Base-by-base conservation (phyloP, 345 rosid species). In the Hevea brasiliensis region DNA sequence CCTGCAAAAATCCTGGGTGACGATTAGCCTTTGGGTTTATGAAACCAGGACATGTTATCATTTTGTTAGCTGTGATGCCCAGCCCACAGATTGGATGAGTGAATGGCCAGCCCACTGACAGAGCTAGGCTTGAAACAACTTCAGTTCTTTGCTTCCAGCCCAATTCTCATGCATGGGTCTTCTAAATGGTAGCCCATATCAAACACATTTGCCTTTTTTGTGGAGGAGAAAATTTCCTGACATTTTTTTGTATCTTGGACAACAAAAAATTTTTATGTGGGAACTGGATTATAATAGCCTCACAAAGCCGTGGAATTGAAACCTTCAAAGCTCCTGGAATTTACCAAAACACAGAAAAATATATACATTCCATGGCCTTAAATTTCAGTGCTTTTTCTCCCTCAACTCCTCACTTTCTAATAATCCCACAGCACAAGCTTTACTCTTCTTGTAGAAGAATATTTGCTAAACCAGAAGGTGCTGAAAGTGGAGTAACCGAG, bases 401-500 rank as follows among this genome's bases (percentile, higher is more conserved):
- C 29, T 47, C 76, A 11, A 17, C 66, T 64, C 67, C 77, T 57
- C 77, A 74, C 2, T 77, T 68, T 23, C 62, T 70, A 13, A 18
- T 50, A 50, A 59, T 53, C 45, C 80, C 77, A 20, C 82, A 65
- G 11, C 76, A 64, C 57, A 80, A 74, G 42, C 79, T 62, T 73
- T 59, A 11, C 61, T 48, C 78, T 60, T 62, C 61, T 66, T 77
- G 73, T 69, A 63, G 64, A 8, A 67, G 69, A 70, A 35, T 83
- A 59, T 81, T 77, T 56, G 89, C 87, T 72, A 88, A 72, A 45
- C 72, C 92, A 11, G 82, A 83, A 24, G 74, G 75, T 21, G 68
- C 77, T 62, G 82, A 83, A 68, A 64, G 74, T 58, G 83, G 87
- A 53, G 67, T 77, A 70, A 80, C 87, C 35, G 83, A 84, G 20